Evolutionary conservation across 805 yeast species (phyloP).

Genomic region (Saturnispora besseyi): DNA sequence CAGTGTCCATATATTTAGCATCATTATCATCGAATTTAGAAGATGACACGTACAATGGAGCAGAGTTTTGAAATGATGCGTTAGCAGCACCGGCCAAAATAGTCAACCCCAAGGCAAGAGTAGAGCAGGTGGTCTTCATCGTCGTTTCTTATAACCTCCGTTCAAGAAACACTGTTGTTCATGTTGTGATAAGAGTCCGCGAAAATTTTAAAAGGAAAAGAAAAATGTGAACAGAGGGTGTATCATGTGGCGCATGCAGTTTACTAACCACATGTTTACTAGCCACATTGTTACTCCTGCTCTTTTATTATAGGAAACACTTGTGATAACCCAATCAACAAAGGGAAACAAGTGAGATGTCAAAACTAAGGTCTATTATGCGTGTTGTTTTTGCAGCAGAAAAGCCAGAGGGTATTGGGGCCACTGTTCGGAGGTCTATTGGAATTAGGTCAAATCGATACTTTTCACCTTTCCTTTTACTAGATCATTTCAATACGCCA

Average conservation of each 20-base stretch:
- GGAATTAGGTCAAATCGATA: conserved; percentile 61
- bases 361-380: conserved; percentile 38
- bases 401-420: conserved; percentile 82
- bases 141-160: conserved; percentile 48
- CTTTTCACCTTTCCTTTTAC: conserved; percentile 73
- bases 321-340: neutral
- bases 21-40: conserved; percentile 2
- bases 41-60: conserved; percentile 24
- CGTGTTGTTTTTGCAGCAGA: conserved; percentile 52
- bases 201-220: conserved; percentile 36
- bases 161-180: conserved; percentile 50
- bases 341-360: neutral
- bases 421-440: conserved; percentile 70
- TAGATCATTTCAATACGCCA: conserved; percentile 64
- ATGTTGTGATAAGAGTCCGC: conserved; percentile 44
- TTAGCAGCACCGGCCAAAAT: neutral
- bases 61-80: conserved; percentile 20
- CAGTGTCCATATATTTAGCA: conserved; percentile 16
- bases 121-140: neutral
- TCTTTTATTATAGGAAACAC: too few species aligned
- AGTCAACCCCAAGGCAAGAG: neutral
- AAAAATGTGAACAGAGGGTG: conserved; percentile 25
- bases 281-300: neutral
- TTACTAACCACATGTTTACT: neutral
- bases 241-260: neutral